A percentile compares a stretch with the other conserved stretches of the same genome.
Conservation (phyloP, 78 protist species). For the Speleostelium caveatum region DNA sequence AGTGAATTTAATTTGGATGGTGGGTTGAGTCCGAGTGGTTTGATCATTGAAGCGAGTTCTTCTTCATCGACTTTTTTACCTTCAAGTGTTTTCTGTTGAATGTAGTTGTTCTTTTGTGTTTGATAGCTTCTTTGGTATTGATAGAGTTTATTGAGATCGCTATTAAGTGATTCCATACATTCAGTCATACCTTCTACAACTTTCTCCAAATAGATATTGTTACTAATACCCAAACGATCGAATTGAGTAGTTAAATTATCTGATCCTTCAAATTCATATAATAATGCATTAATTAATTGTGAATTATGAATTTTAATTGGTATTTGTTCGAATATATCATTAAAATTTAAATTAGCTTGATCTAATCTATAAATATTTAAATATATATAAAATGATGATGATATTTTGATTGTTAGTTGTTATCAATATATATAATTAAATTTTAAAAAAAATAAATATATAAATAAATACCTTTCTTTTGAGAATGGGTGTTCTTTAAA, state of each 20-base stretch:
- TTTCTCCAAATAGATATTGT: slow-evolving; percentile 83
- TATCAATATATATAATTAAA: neutral
- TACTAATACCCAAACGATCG: slow-evolving; percentile 83
- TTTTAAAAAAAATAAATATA: neutral
- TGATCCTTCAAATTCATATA: slow-evolving; percentile 74
- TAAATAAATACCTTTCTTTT: slow-evolving; percentile 30
- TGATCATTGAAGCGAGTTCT: slow-evolving; percentile 35
- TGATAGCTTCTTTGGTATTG: slow-evolving; percentile 60
- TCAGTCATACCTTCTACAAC: slow-evolving; percentile 86
- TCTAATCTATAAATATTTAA: slow-evolving; percentile 6
- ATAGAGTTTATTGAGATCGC: slow-evolving; percentile 73
- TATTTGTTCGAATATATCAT: slow-evolving; percentile 84
- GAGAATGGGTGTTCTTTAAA: slow-evolving; percentile 70
- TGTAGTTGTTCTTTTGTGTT: slow-evolving; percentile 52
- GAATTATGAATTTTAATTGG: slow-evolving; percentile 90
- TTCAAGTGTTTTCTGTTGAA: slow-evolving; percentile 51
- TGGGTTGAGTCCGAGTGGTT: slow-evolving; percentile 43
- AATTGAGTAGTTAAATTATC: slow-evolving; percentile 57
- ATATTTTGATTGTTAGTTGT: no score
- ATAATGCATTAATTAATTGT: slow-evolving; percentile 83
- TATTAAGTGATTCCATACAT: slow-evolving; percentile 74
- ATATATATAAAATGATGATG: neutral
- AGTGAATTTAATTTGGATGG: slow-evolving; percentile 84
- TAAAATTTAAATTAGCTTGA: slow-evolving; percentile 68
- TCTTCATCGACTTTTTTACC: slow-evolving; percentile 65